phyloP scores from a whole-genome alignment of 768 basidiomycete genomes.

The Phanerochaete sordida region DNA sequence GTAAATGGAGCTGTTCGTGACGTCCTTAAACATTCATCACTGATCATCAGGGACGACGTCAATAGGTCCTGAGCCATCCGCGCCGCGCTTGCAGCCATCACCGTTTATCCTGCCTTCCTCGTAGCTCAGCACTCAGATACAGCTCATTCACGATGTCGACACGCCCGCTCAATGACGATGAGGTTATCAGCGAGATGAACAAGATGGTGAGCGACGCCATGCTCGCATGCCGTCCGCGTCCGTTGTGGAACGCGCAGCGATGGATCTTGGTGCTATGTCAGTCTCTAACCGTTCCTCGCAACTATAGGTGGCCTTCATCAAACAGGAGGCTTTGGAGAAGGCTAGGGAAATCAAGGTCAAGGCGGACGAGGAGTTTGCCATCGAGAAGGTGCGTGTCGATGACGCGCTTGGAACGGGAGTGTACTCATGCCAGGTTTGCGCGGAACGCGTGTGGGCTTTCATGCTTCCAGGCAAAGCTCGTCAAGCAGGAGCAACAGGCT shows the following conservation, averaged over 20 bases:
- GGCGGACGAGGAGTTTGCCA: conserved; percentile 98
- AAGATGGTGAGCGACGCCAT: conserved; percentile 75
- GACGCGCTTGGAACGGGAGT: neutral
- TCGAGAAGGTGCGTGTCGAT: conserved; percentile 73
- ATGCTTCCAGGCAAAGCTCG: conserved; percentile 79
- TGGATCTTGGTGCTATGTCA: conserved; percentile 6
- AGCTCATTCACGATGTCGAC: conserved; percentile 50
- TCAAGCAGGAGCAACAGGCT: conserved; percentile 91
- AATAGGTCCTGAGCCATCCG: neutral
- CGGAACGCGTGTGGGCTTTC: neutral
- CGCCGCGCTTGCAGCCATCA: neutral
- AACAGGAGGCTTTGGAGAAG: conserved; percentile 97
- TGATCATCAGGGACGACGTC: neutral
- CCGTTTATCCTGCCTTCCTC: neutral
- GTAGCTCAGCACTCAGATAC: neutral
- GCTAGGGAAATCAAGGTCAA: conserved; percentile 96
- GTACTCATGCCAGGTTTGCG: neutral
- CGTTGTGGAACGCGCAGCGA: conserved; percentile 1
- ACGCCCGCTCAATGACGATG: conserved; percentile 87
- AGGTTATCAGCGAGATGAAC: conserved; percentile 95
- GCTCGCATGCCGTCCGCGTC: conserved; percentile 2
- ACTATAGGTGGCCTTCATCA: conserved; percentile 90
- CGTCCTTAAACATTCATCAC: neutral
- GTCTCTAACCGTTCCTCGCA: neutral
- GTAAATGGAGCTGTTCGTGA: neutral